Base-by-base conservation (phyloP, 2,329 filamentous ascomycete species). In the Pseudofabraea citricarpa region DNA sequence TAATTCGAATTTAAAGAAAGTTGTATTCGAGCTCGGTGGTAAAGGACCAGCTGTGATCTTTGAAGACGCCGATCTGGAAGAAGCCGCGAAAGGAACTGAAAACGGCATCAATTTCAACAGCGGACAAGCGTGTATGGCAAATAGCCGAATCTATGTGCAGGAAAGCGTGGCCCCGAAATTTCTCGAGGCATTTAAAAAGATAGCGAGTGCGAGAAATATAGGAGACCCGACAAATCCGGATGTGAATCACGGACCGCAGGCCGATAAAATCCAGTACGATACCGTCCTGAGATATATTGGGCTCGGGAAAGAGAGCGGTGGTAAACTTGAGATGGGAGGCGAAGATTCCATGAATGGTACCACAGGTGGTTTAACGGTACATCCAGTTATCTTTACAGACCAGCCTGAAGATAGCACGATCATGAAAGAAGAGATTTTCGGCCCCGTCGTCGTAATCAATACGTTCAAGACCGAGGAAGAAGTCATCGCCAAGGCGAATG, bases 351-450 rank as follows among this genome's bases (percentile, higher is more conserved):
- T 12, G 6, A 36, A 46, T 16, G 21, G 18, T 6, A n/a, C n/a
- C 10, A 36, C 37, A 10, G 70, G 79, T 62, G 78, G 78, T 32
- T 83, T 76, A 71, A 84, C 82, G 70, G 82, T 85, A 58, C 68
- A 82, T 65, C 81, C 81, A 10, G 84, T 80, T 53, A 78, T 85
- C 67, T 84, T 85, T 72, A 75, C 74, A 57, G 75, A 79, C 57
- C 79, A 83, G 49, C 74, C 69, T 41, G 72, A 78, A 48, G 72
- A 83, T 63, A 84, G 83, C 77, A 81, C 77, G 70, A 83, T 85
- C 56, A 72, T 80, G 56, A 74, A 81, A 63, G 79, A 85, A 63
- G 81, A 85, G 64, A 83, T 85, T 63, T 85, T 85, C 62, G 81
- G 81, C 44, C 81, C 81, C 36, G 81, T 85, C 43, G 81, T 78